A percentile compares a stretch with the other conserved stretches of the same genome.
These are phyloP conservation scores for Piper longum DNA, from an alignment of 164 flowering plant species.

Conservation along the genomic window DNA sequence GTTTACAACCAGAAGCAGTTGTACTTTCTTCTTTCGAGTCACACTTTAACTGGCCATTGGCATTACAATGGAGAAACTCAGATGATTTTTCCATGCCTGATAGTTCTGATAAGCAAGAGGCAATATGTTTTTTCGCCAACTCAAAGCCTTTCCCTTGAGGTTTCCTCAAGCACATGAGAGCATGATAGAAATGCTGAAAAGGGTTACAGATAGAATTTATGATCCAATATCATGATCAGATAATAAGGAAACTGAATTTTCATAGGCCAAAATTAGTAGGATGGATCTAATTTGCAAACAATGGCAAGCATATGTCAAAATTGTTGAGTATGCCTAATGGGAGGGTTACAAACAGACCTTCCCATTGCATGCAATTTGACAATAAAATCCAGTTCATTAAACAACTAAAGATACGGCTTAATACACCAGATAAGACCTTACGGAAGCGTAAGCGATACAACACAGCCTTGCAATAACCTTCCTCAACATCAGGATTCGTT, in stretches of 20 bases:
- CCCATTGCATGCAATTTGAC: neutral
- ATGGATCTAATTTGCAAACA: too few species aligned
- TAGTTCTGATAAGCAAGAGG: constrained; percentile 61
- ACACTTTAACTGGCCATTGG: constrained; percentile 20
- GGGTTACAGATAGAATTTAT: neutral
- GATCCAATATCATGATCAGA: neutral
- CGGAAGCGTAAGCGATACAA: constrained; percentile 96
- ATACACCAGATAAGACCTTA: constrained; percentile 54
- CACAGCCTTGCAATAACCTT: constrained; percentile 84
- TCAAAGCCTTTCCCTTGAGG: constrained; percentile 93
- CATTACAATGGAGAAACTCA: constrained; percentile 38
- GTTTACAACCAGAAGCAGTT: constrained; percentile 83
- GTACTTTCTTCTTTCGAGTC: constrained; percentile 34
- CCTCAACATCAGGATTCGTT: constrained; percentile 59
- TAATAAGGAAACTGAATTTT: neutral
- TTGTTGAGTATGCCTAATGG: neutral
- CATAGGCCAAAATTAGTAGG: neutral
- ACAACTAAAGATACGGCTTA: neutral
- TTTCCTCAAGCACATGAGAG: constrained; percentile 58
- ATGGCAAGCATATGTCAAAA: too few species aligned
- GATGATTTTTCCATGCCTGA: constrained; percentile 35
- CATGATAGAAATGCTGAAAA: constrained; percentile 82
- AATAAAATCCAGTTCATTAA: neutral
- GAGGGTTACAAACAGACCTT: neutral
- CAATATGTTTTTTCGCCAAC: constrained; percentile 81